Evolutionary conservation across 1,284 basidiomycete genomes (phyloP).

Genomic region (Pseudozyma sp.): DNA sequence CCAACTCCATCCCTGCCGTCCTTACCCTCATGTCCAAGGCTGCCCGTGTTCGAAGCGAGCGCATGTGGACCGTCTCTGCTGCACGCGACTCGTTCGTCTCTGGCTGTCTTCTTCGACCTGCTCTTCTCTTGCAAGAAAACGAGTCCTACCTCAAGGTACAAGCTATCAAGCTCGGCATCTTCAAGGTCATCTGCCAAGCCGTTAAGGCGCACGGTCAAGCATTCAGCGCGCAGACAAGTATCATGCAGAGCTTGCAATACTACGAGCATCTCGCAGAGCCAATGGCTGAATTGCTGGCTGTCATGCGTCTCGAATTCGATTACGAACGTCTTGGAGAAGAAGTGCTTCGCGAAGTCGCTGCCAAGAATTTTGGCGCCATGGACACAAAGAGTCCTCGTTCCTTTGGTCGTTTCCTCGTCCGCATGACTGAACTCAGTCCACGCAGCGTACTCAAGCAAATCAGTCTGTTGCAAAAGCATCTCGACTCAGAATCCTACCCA

Average conservation of each 20-base stretch:
- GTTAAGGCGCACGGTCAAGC: conserved; percentile 91
- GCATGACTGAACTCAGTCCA: conserved; percentile 84
- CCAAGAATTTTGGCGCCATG: conserved; percentile 80
- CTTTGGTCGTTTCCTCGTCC: conserved; percentile 86
- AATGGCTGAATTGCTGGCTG: conserved; percentile 88
- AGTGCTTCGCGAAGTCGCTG: conserved; percentile 84
- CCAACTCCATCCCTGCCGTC: conserved; percentile 58
- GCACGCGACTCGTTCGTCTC: conserved; percentile 65
- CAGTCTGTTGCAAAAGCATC: conserved; percentile 82
- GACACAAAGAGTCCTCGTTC: conserved; percentile 89
- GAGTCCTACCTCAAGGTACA: conserved; percentile 87
- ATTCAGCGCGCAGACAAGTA: conserved; percentile 78
- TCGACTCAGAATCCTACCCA: conserved; percentile 96
- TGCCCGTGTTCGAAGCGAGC: conserved; percentile 55
- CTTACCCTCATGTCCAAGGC: conserved; percentile 58
- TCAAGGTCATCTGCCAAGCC: conserved; percentile 89
- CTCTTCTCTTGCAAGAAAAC: conserved; percentile 85
- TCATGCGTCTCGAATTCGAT: conserved; percentile 87
- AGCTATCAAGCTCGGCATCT: conserved; percentile 80
- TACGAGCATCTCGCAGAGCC: conserved; percentile 93
- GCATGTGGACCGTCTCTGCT: conserved; percentile 61
- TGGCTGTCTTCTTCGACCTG: conserved; percentile 73
- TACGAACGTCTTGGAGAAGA: conserved; percentile 90
- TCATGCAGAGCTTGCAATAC: conserved; percentile 92
- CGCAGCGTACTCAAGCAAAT: conserved; percentile 91